Evolutionary conservation across 73 alveolate species (phyloP).

Genomic region (Tetrahymena elliotti): DNA sequence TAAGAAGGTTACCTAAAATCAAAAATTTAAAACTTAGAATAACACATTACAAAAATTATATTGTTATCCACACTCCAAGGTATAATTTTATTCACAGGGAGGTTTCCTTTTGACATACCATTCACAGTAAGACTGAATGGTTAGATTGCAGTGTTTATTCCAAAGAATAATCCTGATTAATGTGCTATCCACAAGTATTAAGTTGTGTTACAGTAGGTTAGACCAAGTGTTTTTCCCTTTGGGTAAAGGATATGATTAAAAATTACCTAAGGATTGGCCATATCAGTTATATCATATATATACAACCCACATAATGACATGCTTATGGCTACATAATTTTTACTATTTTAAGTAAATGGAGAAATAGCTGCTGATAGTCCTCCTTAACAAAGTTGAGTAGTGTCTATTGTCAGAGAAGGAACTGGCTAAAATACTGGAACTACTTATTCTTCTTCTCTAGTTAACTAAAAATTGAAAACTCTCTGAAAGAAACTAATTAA

Average conservation of each 20-base stretch:
- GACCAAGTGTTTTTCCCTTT: background rate
- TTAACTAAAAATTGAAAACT: background rate
- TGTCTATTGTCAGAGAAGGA: background rate
- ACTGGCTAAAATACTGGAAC: background rate
- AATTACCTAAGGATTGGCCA: background rate
- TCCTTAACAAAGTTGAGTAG: background rate
- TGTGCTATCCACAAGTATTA: background rate
- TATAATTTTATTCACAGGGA: background rate
- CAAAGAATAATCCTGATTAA: background rate
- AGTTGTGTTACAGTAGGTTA: background rate
- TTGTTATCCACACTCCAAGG: background rate
- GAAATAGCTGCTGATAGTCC: background rate
- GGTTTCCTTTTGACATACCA: background rate
- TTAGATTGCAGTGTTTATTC: background rate
- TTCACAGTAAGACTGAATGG: background rate
- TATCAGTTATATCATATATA: background rate
- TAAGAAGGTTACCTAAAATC: background rate
- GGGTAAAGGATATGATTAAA: background rate
- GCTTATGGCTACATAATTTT: background rate
- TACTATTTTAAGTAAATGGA: background rate
- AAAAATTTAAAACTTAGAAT: background rate
- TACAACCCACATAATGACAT: background rate
- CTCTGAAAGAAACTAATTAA: background rate
- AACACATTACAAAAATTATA: background rate
- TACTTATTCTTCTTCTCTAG: background rate